A percentile compares a stretch with the other conserved stretches of the same genome.
Conservation (phyloP, 768 basidiomycete genomes). For the Rhodotorula diobovata region DNA sequence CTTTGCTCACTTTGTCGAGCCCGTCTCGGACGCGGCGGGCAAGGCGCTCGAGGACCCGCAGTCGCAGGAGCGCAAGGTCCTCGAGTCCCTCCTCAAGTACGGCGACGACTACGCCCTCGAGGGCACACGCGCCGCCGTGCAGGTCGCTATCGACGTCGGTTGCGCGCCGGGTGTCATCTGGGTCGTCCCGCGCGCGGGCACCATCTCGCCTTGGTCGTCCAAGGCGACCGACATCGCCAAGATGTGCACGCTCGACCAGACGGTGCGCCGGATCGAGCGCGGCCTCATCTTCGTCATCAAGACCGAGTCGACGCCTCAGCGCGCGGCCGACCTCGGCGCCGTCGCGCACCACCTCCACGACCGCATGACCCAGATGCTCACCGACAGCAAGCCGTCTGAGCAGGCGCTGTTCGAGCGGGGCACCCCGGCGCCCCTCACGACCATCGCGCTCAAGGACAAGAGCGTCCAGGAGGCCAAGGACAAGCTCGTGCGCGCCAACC, state of each 20-base stretch:
- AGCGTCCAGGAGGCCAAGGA: conserved; percentile 54
- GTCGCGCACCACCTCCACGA: conserved; percentile 78
- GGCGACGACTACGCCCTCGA: conserved; percentile 66
- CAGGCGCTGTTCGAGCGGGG: conserved; percentile 55
- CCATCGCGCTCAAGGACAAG: conserved; percentile 58
- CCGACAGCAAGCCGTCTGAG: conserved; percentile 59
- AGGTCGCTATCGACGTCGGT: conserved; percentile 45
- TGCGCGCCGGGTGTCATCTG: conserved; percentile 55
- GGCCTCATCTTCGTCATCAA: conserved; percentile 63
- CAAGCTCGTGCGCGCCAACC: conserved; percentile 71
- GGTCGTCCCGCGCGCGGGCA: conserved; percentile 61
- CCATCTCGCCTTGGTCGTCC: conserved; percentile 97
- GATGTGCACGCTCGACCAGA: conserved; percentile 71
- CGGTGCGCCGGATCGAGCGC: conserved; percentile 78
- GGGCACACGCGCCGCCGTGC: conserved; percentile 47
- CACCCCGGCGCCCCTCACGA: conserved; percentile 63
- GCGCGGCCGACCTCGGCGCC: conserved; percentile 53
- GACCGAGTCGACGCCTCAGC: conserved; percentile 47
- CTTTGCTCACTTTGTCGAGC: conserved; percentile 79
- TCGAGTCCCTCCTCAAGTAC: conserved; percentile 73
- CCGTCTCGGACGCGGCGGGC: conserved; percentile 49
- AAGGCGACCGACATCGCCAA: conserved; percentile 93
- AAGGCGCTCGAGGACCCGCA: conserved; percentile 47
- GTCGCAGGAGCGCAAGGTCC: conserved; percentile 51
- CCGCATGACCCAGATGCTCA: conserved; percentile 88